Evolutionary conservation across 176 grass and related monocot genomes (phyloP).

Genomic region (Musa beccarii): DNA sequence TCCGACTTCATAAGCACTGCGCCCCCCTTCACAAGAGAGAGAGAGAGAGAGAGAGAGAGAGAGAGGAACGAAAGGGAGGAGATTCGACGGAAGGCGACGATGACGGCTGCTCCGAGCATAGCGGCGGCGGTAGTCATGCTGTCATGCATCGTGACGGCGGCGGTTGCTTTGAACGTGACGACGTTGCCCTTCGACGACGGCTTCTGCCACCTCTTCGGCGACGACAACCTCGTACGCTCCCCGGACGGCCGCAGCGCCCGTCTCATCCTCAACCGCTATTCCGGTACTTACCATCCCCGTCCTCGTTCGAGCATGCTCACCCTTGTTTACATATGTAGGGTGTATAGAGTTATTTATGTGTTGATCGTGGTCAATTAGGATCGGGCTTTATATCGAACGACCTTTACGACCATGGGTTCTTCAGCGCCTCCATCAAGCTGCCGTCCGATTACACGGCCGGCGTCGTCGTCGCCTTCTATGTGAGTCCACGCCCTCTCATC

Average conservation of each 20-base stretch:
- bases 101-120: neutral
- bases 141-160: neutral
- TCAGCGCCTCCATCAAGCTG: slow-evolving; percentile 77
- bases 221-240: slow-evolving; percentile 48
- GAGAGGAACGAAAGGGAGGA: no score
- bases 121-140: neutral
- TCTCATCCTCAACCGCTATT: slow-evolving; percentile 54
- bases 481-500: slow-evolving; percentile 4
- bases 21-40: no score
- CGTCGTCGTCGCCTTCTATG: slow-evolving; percentile 85
- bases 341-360: neutral
- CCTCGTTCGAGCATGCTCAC: no score
- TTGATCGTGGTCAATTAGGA: slow-evolving; percentile 25
- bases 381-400: slow-evolving; percentile 66
- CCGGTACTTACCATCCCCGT: slow-evolving; percentile 29
- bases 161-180: slow-evolving; percentile 23
- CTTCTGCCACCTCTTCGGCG: slow-evolving; percentile 58
- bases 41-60: no score
- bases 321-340: neutral
- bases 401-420: slow-evolving; percentile 69
- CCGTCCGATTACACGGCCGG: slow-evolving; percentile 60
- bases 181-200: slow-evolving; percentile 47
- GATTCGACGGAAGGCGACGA: neutral
- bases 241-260: slow-evolving; percentile 33
- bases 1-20: no score